phyloP scores from a whole-genome alignment of 2,329 filamentous ascomycete species.

The Chaetomiaceae sp. region DNA sequence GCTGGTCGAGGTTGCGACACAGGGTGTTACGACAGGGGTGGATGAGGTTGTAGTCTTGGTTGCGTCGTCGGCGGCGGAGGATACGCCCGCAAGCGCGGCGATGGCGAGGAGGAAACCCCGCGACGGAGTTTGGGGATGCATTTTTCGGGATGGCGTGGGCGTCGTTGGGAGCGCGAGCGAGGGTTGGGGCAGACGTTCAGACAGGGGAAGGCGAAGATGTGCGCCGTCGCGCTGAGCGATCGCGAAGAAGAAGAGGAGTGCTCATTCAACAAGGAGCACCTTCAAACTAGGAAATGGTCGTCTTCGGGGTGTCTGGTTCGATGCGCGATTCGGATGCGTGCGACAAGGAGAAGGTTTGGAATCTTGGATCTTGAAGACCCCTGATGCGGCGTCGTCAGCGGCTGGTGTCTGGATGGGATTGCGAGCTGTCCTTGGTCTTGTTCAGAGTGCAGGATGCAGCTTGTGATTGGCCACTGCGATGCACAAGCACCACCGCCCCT shows the following conservation, averaged over 20 bases:
- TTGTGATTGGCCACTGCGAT: slow-evolving; percentile 16
- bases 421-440: slow-evolving; percentile 12
- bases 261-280: slow-evolving; percentile 11
- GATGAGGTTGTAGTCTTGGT: slow-evolving; percentile 28
- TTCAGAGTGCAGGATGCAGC: not conserved
- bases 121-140: slow-evolving; percentile 23
- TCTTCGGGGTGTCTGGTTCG: not conserved
- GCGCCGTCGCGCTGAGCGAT: slow-evolving; percentile 15
- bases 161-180: no score
- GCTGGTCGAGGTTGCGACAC: slow-evolving; percentile 52
- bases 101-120: slow-evolving; percentile 31
- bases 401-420: not conserved
- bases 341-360: no score
- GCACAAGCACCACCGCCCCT: not conserved
- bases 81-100: slow-evolving; percentile 31
- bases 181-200: no score
- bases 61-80: slow-evolving; percentile 17
- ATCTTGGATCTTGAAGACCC: slow-evolving; percentile 2
- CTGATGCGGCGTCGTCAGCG: slow-evolving; percentile 13
- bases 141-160: slow-evolving; percentile 13
- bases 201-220: not conserved
- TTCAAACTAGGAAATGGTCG: not conserved
- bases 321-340: not conserved
- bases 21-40: slow-evolving; percentile 43
- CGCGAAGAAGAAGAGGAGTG: not conserved